Evolutionary conservation across 2,329 filamentous ascomycete genomes (phyloP).

Genomic region (Fusarium buxicola): DNA sequence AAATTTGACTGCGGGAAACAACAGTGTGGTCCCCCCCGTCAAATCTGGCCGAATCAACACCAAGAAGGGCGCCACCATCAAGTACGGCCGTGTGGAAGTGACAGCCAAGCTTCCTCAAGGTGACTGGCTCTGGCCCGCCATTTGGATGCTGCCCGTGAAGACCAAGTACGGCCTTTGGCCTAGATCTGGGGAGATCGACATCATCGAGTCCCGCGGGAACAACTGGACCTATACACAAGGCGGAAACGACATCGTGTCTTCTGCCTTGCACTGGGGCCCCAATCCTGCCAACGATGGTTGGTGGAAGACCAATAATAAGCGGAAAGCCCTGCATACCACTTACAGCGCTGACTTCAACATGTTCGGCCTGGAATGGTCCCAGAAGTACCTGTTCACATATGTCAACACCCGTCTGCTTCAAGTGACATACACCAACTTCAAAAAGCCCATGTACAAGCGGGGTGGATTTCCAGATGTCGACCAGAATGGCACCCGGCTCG

Average conservation of each 20-base stretch:
- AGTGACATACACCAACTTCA: conserved; percentile 82
- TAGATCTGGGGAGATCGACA: conserved; percentile 84
- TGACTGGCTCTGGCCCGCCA: conserved; percentile 93
- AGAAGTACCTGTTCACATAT: conserved; percentile 90
- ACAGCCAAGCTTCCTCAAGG: conserved; percentile 79
- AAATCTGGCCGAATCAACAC: conserved; percentile 84
- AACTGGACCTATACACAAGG: conserved; percentile 81
- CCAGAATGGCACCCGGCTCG: conserved; percentile 73
- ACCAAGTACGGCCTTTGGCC: conserved; percentile 83
- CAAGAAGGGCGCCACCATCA: conserved; percentile 75
- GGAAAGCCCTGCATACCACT: conserved; percentile 78
- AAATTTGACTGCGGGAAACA: conserved; percentile 76
- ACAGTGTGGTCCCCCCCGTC: conserved; percentile 80
- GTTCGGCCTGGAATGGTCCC: conserved; percentile 86
- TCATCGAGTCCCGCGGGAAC: conserved; percentile 84
- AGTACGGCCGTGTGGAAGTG: conserved; percentile 85
- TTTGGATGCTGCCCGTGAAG: conserved; percentile 85
- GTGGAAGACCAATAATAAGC: conserved; percentile 87
- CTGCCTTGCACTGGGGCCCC: conserved; percentile 86
- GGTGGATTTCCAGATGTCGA: conserved; percentile 74
- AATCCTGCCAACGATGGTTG: conserved; percentile 78
- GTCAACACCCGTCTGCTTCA: conserved; percentile 83
- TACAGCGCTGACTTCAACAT: conserved; percentile 78
- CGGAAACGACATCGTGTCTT: conserved; percentile 84
- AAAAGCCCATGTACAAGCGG: conserved; percentile 74